These are phyloP conservation scores for Corchorus olitorius DNA, from an alignment of 345 rosid species.

Conservation along the genomic window DNA sequence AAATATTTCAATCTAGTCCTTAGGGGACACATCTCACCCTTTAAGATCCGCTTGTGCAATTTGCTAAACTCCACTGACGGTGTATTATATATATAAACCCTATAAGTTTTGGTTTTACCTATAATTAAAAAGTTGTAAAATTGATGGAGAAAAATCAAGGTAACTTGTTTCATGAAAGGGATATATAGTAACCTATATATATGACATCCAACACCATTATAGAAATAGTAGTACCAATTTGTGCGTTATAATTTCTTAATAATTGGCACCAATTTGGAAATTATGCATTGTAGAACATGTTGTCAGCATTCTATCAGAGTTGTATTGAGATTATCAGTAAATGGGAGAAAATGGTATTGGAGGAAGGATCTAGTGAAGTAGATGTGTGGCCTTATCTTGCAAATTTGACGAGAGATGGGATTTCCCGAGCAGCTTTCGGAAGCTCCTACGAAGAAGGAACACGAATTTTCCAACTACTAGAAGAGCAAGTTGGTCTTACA, in stretches of 20 bases:
- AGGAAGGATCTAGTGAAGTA: conserved; percentile 25
- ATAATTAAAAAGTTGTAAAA: not conserved
- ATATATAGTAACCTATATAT: no score
- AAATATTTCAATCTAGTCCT: no score
- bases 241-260: not conserved
- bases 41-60: no score
- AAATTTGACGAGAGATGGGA: conserved; percentile 42
- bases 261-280: not conserved
- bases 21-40: no score
- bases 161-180: no score
- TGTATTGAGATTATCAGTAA: conserved; percentile 22
- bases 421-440: conserved; percentile 54
- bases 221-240: not conserved
- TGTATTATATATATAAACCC: no score
- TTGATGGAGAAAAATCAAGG: no score
- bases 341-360: conserved; percentile 30
- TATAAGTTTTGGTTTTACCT: not conserved
- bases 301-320: conserved; percentile 32
- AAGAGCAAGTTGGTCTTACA: not conserved
- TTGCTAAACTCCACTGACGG: no score
- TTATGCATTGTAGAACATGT: conserved; percentile 26
- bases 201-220: no score
- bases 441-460: conserved; percentile 49
- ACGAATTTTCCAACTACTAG: no score
- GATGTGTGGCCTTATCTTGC: conserved; percentile 47